Base-by-base conservation (phyloP, 2,329 filamentous ascomycete genomes). In the Capronia americana region DNA sequence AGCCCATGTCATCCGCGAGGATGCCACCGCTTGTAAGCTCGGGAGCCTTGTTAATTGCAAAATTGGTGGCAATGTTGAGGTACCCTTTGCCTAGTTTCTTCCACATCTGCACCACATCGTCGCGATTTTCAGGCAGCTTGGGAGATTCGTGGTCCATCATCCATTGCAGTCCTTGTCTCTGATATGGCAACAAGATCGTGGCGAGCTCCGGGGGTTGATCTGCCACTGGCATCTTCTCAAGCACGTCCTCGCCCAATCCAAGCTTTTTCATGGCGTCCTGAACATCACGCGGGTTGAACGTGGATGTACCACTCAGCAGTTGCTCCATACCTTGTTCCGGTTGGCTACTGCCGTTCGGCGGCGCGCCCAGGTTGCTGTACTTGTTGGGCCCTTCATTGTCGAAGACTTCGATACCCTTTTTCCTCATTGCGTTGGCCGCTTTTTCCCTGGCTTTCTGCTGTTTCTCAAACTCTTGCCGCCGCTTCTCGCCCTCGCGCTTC, bases 1-100 rank as follows among this genome's bases (percentile, higher is more conserved):
- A 79, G 3, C 93, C 93, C 93, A 97, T 97, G 73, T 97, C 93
- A 76, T 97, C 93, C 1, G 92, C 92, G 8, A 97, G 83, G 57
- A 97, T 93, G 34, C 93, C 93, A 20, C 93, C 93, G 57, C 88
- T 91, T 6, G 91, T 87, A 24, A 96, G 83, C 0, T 80, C 77
- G 0, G 92, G 92, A 1, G 84, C 77, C 2, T 76, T 77, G 0
- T 76, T 77, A 8, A 85, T 87, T 10, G 87, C 85, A 75, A 88
- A 93, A 60, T 88, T 88, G 0, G 88, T 94, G 66, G 89, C 91
- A 70, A 92, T 83, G 77, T 91, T 92, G 64, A 83, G 85, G 72
- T 88, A 92, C 28, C 75, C 75, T 61, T 64, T 69, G 46, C 76
- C 78, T 2, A 74, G 81, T 58, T 81, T 85, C 74, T 88, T 90